These are phyloP conservation scores for Rhizopogon vinicolor DNA, from an alignment of 768 basidiomycete species.

Conservation along the genomic window DNA sequence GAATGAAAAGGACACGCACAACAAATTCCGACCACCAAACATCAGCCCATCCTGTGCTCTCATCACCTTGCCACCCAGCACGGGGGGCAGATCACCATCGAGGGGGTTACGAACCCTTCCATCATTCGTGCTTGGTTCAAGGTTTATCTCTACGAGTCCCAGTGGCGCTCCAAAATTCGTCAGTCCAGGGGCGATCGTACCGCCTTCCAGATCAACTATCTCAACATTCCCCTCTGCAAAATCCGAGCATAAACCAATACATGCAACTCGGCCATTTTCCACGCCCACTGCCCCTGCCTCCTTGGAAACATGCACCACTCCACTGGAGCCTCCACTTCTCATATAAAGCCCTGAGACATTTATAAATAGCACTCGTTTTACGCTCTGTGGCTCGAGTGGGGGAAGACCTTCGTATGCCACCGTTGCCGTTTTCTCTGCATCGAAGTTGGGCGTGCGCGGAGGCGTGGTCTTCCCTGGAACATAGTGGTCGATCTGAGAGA, in stretches of 20 bases:
- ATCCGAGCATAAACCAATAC: slow-evolving; percentile 36
- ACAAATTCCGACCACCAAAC: slow-evolving; percentile 63
- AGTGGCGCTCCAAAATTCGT: slow-evolving; percentile 68
- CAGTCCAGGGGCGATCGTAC: slow-evolving; percentile 64
- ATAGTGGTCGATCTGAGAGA: slow-evolving; percentile 39
- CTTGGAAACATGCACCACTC: slow-evolving; percentile 21
- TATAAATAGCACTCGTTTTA: slow-evolving; percentile 47
- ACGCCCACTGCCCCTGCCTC: slow-evolving; percentile 30
- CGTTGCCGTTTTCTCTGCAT: slow-evolving; percentile 58
- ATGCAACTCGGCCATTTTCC: slow-evolving; percentile 48
- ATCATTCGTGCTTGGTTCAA: slow-evolving; percentile 68
- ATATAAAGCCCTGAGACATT: slow-evolving; percentile 54
- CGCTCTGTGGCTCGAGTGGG: slow-evolving; percentile 45
- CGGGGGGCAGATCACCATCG: slow-evolving; percentile 34
- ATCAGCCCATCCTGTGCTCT: slow-evolving; percentile 70
- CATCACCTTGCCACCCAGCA: slow-evolving; percentile 52
- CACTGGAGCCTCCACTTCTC: slow-evolving; percentile 22
- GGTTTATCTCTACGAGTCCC: slow-evolving; percentile 64
- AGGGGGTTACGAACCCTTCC: slow-evolving; percentile 58
- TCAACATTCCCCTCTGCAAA: slow-evolving; percentile 7
- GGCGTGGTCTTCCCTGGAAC: slow-evolving; percentile 28
- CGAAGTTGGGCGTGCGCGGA: slow-evolving; percentile 67
- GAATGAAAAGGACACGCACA: slow-evolving; percentile 41
- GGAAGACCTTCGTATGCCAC: slow-evolving; percentile 71
- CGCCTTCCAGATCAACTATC: slow-evolving; percentile 65